Base-by-base conservation (phyloP, 164 flowering plant genomes). In the Platanus orientalis region DNA sequence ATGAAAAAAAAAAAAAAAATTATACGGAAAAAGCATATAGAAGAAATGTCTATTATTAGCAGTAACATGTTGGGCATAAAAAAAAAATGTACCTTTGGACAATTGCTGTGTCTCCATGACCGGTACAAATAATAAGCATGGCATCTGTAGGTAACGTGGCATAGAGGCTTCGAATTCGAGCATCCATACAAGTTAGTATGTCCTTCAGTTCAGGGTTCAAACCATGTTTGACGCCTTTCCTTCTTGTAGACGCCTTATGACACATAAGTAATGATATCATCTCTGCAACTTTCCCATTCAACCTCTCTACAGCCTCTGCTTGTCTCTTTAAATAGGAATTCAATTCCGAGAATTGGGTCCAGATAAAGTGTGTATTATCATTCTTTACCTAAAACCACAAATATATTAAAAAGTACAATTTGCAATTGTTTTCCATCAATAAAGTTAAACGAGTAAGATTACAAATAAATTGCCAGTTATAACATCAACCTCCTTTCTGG, bases 321-420 rank as follows among this genome's bases (percentile, higher is more conserved):
- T 86, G 89, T 68, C 67, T 85, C 76, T 73, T 84, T 53, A 78
- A 78, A 75, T 80, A 83, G 28, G 85, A 73, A 76, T 83, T 71
- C 78, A 95, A 63, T 77, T 95, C 99, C 17, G 98, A 81, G 60
- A 95, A 90, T 24, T 88, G 98, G 29, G 90, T 75, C 99, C 99
- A 95, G 45, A 95, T 71, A 64, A 95, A 92, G 19, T 87, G 84
- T 42, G 81, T 82, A 67, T 74, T 79, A 4, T 86, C 85, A 62
- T 84, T 95, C 69, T 82, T 90, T 21, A 78, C 84, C 99, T 95
- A 70, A 42, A 71, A 40, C 10, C 24, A 65, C 49, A 63, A 51
- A 40, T 16, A 45, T 32, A n/a, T n/a, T n/a, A n/a, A n/a, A 19
- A 11, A 51, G n/a, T 29, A 1, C 39, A 65, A 4, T 29, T 34